A percentile compares a stretch with the other conserved stretches of the same genome.
Conservation (phyloP, 345 rosid species). For the Citrus medica region DNA sequence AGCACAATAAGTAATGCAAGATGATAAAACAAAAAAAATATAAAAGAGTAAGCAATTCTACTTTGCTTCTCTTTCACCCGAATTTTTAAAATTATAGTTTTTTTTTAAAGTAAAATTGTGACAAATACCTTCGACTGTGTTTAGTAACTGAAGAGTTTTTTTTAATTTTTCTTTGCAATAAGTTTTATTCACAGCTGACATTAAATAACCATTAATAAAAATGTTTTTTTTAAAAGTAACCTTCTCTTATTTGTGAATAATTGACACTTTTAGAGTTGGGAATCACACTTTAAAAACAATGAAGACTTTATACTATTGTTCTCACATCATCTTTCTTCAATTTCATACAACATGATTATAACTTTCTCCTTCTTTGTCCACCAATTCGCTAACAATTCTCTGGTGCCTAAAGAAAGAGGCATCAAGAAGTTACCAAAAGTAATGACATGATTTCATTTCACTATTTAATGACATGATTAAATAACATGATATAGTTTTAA, state of each 20-base stretch:
- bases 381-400: background rate
- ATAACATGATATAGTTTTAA: background rate
- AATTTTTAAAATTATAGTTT: no score
- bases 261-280: background rate
- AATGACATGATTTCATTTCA: background rate
- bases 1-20: background rate
- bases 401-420: background rate
- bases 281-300: background rate
- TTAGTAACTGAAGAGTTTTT: background rate
- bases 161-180: no score
- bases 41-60: background rate
- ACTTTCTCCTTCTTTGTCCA: background rate
- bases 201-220: background rate
- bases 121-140: background rate
- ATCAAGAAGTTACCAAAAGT: slow-evolving; percentile 3
- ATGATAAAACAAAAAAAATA: background rate
- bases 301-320: background rate
- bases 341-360: background rate
- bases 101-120: no score
- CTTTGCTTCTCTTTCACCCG: background rate
- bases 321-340: background rate
- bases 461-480: slow-evolving; percentile 11
- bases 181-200: background rate
- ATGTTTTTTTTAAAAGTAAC: no score
- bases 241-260: background rate